These are phyloP conservation scores for Polytrichum commune DNA, from an alignment of 225 moss, liverwort and hornwort species.

Conservation along the genomic window DNA sequence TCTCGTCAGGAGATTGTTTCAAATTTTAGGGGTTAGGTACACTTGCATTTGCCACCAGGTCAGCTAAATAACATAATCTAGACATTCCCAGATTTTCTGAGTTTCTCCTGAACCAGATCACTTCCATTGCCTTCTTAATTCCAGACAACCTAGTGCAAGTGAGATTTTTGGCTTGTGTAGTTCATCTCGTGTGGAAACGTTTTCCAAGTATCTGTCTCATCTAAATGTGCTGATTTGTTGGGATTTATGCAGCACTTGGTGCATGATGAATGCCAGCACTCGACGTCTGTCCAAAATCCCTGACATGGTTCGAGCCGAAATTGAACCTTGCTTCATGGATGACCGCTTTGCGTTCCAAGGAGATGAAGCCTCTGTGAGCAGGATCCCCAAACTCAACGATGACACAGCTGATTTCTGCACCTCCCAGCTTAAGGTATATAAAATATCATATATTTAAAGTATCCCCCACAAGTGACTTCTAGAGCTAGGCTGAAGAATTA, in stretches of 20 bases:
- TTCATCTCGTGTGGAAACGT: no score
- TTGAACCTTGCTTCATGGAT: conserved; percentile 44
- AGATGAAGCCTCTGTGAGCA: conserved; percentile 20
- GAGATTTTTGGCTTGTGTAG: no score
- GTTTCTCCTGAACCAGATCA: no score
- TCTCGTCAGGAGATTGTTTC: no score
- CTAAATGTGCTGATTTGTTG: not conserved
- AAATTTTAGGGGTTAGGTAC: conserved; percentile 1
- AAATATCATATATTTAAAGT: not conserved
- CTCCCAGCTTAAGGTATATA: conserved; percentile 45
- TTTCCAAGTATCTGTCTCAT: no score
- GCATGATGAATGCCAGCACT: conserved; percentile 70
- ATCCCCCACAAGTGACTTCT: no score
- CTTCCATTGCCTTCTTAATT: no score
- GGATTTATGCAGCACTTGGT: conserved; percentile 61
- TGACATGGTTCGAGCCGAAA: conserved; percentile 58
- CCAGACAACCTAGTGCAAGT: no score
- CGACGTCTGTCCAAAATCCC: conserved; percentile 68
- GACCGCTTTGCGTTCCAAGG: conserved; percentile 15
- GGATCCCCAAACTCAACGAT: conserved; percentile 56
- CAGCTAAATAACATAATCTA: no score
- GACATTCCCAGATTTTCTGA: no score
- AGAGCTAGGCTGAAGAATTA: no score
- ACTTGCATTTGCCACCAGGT: conserved; percentile 61
- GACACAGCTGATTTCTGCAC: conserved; percentile 15